Evolutionary conservation across 176 grass and related monocot genomes (phyloP).

Genomic region (Guadua angustifolia): DNA sequence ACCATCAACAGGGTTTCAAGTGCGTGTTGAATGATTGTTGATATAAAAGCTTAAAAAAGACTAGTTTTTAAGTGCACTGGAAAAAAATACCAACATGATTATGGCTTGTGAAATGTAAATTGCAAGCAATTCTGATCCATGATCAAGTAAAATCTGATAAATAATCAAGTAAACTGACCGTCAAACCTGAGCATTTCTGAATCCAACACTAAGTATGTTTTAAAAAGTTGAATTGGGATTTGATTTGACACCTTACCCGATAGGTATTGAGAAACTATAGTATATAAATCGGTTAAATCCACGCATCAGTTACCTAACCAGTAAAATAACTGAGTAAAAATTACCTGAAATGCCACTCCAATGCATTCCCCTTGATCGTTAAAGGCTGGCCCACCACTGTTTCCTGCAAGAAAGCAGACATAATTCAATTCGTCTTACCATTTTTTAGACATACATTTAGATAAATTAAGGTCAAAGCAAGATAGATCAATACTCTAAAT

Average conservation of each 20-base stretch:
- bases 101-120: slow-evolving; percentile 9
- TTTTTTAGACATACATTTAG: too few species aligned
- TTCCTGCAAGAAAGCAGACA: slow-evolving; percentile 67
- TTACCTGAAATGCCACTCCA: slow-evolving; percentile 98
- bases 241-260: not conserved
- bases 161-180: not conserved
- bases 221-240: not conserved
- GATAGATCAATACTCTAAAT: not conserved
- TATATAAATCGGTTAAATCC: not conserved
- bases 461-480: slow-evolving; percentile 7
- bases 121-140: not conserved
- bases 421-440: slow-evolving; percentile 19
- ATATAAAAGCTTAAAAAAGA: slow-evolving; percentile 4
- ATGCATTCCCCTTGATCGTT: slow-evolving; percentile 98
- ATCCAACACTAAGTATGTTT: slow-evolving; percentile 20
- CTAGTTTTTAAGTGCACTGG: not conserved
- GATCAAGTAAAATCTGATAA: slow-evolving; percentile 20
- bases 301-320: not conserved
- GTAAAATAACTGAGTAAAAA: slow-evolving; percentile 42
- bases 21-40: not conserved
- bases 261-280: too few species aligned
- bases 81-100: slow-evolving; percentile 5
- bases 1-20: not conserved
- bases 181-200: not conserved
- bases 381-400: slow-evolving; percentile 97